Evolutionary conservation across 768 basidiomycete species (phyloP), one percentile per base, ranked within the genome.

Genomic region (Xerocomellus intermedius): DNA sequence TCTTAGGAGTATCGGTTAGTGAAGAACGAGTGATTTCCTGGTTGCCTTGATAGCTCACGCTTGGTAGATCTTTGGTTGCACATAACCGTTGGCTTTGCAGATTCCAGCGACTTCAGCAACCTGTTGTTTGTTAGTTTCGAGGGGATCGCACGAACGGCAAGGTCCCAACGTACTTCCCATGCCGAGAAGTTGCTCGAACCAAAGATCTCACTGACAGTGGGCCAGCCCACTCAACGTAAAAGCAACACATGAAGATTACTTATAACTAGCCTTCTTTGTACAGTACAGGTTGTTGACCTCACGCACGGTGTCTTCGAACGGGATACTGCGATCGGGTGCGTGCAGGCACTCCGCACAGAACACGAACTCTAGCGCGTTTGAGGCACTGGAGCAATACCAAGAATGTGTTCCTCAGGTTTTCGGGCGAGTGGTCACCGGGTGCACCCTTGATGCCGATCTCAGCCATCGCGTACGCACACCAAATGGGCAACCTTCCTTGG

Each of bases 271-370:
- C 85, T 56, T 84, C 77, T 42, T 79, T 76, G 62, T 85, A 75
- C 13, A 85, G 62, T 85, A 75, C 13, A 85, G 69, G 43, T 80
- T 77, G 43, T 86, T 74, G 3, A 84, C 72, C 14, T 77, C 80
- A 28, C 77, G 77, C 24, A 82, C 58, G 0, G 84, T 86, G 8
- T 80, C 75, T 59, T 82, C 80, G 51, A 80, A 85, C 0, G 83
- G 79, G 4, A 82, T 79, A 14, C 73, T 77, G 24, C 80, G 75
- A 62, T 87, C 84, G 1, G 85, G 85, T 12, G 76, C 80, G 55
- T 86, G 85, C 30, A 86, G 70, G 57, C 85, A n/a, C n/a, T n/a
- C n/a, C n/a, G n/a, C n/a, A 86, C 68, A 82, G 75, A 17, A 79
- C 77, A 5, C 78, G 74, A 19, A 73, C 75, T 52, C 74, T 84